Base-by-base conservation (phyloP, 768 basidiomycete genomes). In the Leccinum longicurvipes region DNA sequence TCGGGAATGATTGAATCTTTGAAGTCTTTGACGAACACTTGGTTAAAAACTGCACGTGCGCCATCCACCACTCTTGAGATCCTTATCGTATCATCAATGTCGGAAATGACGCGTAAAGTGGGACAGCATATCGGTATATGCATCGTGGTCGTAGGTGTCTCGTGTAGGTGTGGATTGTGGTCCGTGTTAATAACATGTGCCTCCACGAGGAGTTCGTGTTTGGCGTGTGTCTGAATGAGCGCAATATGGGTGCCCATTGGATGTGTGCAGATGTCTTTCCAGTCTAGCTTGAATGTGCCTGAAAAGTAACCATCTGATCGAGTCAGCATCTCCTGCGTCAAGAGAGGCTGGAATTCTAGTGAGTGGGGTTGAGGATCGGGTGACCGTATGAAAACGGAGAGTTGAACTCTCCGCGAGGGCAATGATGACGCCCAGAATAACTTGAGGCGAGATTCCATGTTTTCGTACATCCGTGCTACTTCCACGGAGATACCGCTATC, bases 41-140 rank as follows among this genome's bases (percentile, higher is more conserved):
- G 96, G 54, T 86, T 79, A 70, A 98, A 97, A 4, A 91, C 86
- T 1, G 85, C 77, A 41, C 93, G 80, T 1, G 92, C 86, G 0
- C 96, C 96, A 3, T 78, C 76, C 6, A 87, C 64, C n/a, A 99
- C 79, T 46, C 87, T 85, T 0, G 93, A 87, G 42, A 64, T 42
- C 28, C 64, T 73, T 14, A 97, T 79, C 0, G 95, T 98, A 71
- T 98, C 95, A 65, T 98, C 95, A 42, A 98, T 88, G 63, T 98
- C 95, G 8, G 93, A 95, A 14, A 98, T 87, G 53, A 96, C 82
- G 17, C 91, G 85, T 14, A 95, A 71, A 2, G 81, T 79, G 3
- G 82, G 80, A 62, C 84, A 74, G 0, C 86, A 82, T 32, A 92
- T 77, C 6, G 82, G 75, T 19, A 82, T 72, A 12, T 71, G 70